Evolutionary conservation across 306 rosid species (phyloP).

Genomic region (Phaseolus lunatus): DNA sequence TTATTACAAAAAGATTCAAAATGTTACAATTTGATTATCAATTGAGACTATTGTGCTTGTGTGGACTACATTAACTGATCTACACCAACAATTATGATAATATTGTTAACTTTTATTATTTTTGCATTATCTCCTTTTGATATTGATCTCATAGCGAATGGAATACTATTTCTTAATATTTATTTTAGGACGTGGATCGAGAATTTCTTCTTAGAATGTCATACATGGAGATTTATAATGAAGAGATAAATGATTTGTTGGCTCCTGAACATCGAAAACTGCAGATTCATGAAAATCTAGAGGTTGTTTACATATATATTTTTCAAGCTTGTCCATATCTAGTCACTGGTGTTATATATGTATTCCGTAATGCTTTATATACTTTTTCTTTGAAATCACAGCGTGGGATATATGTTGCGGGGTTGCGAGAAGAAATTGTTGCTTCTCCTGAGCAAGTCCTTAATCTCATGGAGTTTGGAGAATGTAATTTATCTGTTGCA

Average conservation of each 20-base stretch:
- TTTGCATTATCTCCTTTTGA: slow-evolving; percentile 7
- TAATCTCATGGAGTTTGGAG: slow-evolving; percentile 86
- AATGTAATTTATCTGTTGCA: slow-evolving; percentile 58
- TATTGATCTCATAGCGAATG: background rate
- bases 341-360: slow-evolving; percentile 8
- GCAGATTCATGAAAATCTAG: slow-evolving; percentile 93
- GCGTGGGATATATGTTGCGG: slow-evolving; percentile 97
- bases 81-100: background rate
- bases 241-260: slow-evolving; percentile 92
- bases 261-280: slow-evolving; percentile 95
- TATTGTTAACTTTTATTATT: background rate
- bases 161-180: slow-evolving; percentile 6
- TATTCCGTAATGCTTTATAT: slow-evolving; percentile 34
- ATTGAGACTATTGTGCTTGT: too few species aligned
- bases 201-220: slow-evolving; percentile 98
- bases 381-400: slow-evolving; percentile 50
- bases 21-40: too few species aligned
- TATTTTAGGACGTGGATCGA: slow-evolving; percentile 72
- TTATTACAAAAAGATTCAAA: too few species aligned
- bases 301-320: slow-evolving; percentile 55
- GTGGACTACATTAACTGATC: too few species aligned
- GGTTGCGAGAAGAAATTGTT: slow-evolving; percentile 93
- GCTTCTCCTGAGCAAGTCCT: slow-evolving; percentile 92
- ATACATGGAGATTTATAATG: slow-evolving; percentile 96
- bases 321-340: background rate